A percentile compares a stretch with the other conserved stretches of the same genome.
Conservation (phyloP, 2,329 filamentous ascomycete genomes). For the Hypoxylon sp. region DNA sequence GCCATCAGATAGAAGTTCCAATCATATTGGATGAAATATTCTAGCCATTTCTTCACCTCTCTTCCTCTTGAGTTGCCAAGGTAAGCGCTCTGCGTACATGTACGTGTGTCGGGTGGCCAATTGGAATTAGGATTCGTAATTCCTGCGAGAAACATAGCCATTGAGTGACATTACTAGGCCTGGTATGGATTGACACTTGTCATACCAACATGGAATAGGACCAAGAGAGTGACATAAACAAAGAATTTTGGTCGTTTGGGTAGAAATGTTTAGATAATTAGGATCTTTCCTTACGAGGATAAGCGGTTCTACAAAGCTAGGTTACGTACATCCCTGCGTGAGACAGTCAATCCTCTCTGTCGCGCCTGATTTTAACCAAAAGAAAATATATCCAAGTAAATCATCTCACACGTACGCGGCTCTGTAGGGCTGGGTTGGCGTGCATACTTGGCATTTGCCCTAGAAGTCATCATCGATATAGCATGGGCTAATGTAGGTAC, state of each 20-base stretch:
- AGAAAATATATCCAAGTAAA: background rate
- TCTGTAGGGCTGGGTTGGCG: background rate
- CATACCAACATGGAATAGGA: slow-evolving; percentile 1
- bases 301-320: background rate
- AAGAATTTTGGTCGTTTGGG: background rate
- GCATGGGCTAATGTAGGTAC: slow-evolving; percentile 14
- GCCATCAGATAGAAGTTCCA: background rate
- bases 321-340: background rate
- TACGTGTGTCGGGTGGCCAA: slow-evolving; percentile 14
- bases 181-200: background rate
- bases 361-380: background rate
- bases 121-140: background rate
- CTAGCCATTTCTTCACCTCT: background rate
- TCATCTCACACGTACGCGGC: background rate
- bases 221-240: background rate
- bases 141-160: background rate
- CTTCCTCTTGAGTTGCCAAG: background rate
- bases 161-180: background rate
- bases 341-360: background rate
- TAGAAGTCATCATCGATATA: background rate
- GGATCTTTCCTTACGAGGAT: background rate
- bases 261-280: background rate
- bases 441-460: background rate
- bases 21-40: background rate
- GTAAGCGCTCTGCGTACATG: slow-evolving; percentile 16